Base-by-base conservation (phyloP, 768 basidiomycete species). In the Mycena chlorophos region DNA sequence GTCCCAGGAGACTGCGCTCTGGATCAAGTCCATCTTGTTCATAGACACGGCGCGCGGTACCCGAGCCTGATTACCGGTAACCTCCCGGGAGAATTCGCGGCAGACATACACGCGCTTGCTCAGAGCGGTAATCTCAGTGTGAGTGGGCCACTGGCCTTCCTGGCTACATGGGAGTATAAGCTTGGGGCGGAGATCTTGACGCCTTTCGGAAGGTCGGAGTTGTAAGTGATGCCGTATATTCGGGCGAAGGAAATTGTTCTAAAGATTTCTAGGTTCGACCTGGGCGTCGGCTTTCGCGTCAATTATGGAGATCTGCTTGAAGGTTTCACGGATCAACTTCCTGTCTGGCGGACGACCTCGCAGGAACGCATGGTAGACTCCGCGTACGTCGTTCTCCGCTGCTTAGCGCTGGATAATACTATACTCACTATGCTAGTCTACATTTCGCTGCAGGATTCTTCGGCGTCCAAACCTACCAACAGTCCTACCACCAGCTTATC, bases 141-240 rank as follows among this genome's bases (percentile, higher is more conserved):
- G 0, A 75, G 72, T 0, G 87, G 86, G 0, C 71, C 77, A 0
- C 68, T 91, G 19, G 61, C 72, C 1, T 93, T 91, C 65, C 69
- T 93, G 68, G 84, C 87, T 60, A 78, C 76, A 30, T 93, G 89
- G 89, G 81, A 79, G 3, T 92, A 87, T 67, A 84, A 85, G 62
- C 83, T 93, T 13, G 91, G 91, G 12, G 82, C 81, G 56, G 91
- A 91, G 69, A 78, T 84, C 42, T 69, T 91, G 55, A 88, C 88
- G 3, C 88, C 88, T 1, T 91, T 90, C 58, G 89, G 89, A 8
- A 77, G 90, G 37, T 78, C 82, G 53, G 86, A 92, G 55, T 64
- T 91, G 58, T 91, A 73, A 71, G 65, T 56, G 71, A 14, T 27
- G 60, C 17, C 8, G 17, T 39, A 16, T 37, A 26, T 5, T 27